These are phyloP conservation scores for Phytophthora aleatoria DNA, from an alignment of 352 stramenopile species.

Conservation along the genomic window DNA sequence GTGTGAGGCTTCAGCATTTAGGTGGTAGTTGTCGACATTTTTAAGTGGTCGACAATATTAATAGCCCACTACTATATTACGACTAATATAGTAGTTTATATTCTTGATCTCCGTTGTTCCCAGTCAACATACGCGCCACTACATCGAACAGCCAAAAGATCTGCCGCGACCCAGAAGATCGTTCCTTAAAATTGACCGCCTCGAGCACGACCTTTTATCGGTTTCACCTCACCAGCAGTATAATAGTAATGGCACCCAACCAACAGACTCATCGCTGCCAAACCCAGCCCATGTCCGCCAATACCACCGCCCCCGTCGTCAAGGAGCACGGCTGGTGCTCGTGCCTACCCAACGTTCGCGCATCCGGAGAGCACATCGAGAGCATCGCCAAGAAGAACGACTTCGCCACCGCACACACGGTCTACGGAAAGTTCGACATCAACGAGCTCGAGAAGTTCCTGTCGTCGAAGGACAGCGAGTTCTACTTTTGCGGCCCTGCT, in stretches of 20 bases:
- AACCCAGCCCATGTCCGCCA: conserved; percentile 36
- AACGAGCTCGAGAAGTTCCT: conserved; percentile 37
- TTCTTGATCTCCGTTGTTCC: too few relatives aligned
- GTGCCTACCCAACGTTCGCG: conserved; percentile 23
- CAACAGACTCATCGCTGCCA: conserved; percentile 3
- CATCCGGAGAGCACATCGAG: conserved; percentile 38
- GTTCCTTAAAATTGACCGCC: conserved; percentile 4
- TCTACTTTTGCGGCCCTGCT: conserved; percentile 63
- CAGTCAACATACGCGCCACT: too few relatives aligned
- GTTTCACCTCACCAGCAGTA: background rate
- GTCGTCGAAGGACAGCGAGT: conserved; percentile 42
- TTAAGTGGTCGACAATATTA: too few relatives aligned
- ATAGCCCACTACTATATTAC: too few relatives aligned
- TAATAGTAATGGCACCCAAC: conserved; percentile 20
- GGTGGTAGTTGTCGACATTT: too few relatives aligned
- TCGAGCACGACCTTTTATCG: conserved; percentile 6
- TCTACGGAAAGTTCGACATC: conserved; percentile 38
- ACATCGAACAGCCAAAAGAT: too few relatives aligned
- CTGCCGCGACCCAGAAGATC: too few relatives aligned
- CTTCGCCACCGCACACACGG: conserved; percentile 39
- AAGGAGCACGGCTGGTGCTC: conserved; percentile 57
- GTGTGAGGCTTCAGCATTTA: too few relatives aligned
- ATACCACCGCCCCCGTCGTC: conserved; percentile 64
- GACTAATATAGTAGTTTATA: too few relatives aligned
- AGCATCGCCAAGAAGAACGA: conserved; percentile 36